phyloP scores from a whole-genome alignment of 768 basidiomycete genomes.

The Russula vinacea region DNA sequence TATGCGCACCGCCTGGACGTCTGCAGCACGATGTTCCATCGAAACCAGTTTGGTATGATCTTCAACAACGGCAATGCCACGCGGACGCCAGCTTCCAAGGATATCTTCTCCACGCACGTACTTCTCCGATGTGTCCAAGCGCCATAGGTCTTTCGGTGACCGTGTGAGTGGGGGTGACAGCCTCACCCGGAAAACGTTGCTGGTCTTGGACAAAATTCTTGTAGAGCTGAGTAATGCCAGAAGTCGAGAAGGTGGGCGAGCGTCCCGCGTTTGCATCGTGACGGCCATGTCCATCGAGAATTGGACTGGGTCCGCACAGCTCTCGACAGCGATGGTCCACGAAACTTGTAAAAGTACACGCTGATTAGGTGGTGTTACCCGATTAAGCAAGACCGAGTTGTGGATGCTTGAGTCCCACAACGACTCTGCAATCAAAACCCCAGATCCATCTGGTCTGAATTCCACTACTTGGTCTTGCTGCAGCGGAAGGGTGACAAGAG shows the following conservation, averaged over 20 bases:
- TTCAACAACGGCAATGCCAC: slow-evolving; percentile 85
- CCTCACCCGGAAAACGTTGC: slow-evolving; percentile 78
- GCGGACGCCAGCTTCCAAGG: slow-evolving; percentile 78
- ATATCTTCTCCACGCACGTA: slow-evolving; percentile 92
- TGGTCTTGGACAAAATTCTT: slow-evolving; percentile 74
- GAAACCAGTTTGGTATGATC: slow-evolving; percentile 74
- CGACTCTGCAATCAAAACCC: slow-evolving; percentile 61
- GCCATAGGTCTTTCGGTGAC: slow-evolving; percentile 87
- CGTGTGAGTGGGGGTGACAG: slow-evolving; percentile 82
- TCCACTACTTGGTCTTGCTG: slow-evolving; percentile 68
- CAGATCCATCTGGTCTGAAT: slow-evolving; percentile 83
- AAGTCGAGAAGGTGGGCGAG: slow-evolving; percentile 76
- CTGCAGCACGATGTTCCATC: slow-evolving; percentile 73
- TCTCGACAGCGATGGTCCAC: slow-evolving; percentile 80
- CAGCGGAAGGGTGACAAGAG: slow-evolving; percentile 68
- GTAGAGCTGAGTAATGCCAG: slow-evolving; percentile 72
- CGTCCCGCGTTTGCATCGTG: slow-evolving; percentile 79
- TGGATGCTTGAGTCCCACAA: slow-evolving; percentile 95
- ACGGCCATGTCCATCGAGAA: slow-evolving; percentile 87
- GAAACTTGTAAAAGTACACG: slow-evolving; percentile 74
- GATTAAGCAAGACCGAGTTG: slow-evolving; percentile 80
- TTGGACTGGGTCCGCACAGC: slow-evolving; percentile 78
- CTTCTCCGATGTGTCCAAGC: slow-evolving; percentile 90
- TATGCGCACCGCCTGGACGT: slow-evolving; percentile 85
- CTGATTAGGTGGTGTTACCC: slow-evolving; percentile 73